These are phyloP conservation scores for Metarhizium robertsii DNA, from an alignment of 2,329 filamentous ascomycete genomes.

Conservation along the genomic window DNA sequence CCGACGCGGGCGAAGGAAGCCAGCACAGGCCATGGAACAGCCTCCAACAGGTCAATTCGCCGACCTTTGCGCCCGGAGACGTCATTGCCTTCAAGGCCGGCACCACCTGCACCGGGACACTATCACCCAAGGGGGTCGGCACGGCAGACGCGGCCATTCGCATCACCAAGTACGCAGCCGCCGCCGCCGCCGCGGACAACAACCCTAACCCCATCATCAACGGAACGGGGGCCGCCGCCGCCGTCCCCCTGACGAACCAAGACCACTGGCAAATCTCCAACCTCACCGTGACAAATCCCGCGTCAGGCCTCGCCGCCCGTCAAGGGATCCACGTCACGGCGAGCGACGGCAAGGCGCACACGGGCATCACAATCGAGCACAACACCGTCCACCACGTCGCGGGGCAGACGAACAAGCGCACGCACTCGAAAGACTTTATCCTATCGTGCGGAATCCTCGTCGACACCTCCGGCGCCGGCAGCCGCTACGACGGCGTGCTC, in stretches of 20 bases:
- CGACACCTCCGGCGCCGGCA: slow-evolving; percentile 3
- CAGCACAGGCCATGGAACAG: slow-evolving; percentile 10
- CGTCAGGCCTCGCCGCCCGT: slow-evolving; percentile 6
- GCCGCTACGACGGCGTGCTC: slow-evolving; percentile 14
- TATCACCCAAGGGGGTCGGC: slow-evolving; percentile 12
- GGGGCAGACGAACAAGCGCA: slow-evolving; percentile 14
- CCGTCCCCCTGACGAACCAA: slow-evolving; percentile 13
- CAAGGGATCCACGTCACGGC: slow-evolving; percentile 14
- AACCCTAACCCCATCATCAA: slow-evolving; percentile 11
- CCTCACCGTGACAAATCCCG: slow-evolving; percentile 10
- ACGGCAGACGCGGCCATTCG: slow-evolving; percentile 8
- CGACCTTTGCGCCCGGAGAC: slow-evolving; percentile 11
- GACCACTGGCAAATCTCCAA: slow-evolving; percentile 14
- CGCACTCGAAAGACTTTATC: slow-evolving; percentile 9
- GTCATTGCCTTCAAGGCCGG: slow-evolving; percentile 11
- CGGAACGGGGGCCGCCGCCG: slow-evolving; percentile 10
- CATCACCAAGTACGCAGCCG: slow-evolving; percentile 11
- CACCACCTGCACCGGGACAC: slow-evolving; percentile 10
- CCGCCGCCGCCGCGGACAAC: not conserved
- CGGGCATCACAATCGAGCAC: slow-evolving; percentile 13
- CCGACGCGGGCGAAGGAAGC: slow-evolving; percentile 8
- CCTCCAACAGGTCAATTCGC: slow-evolving; percentile 11
- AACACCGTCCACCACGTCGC: slow-evolving; percentile 13
- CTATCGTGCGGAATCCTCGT: slow-evolving; percentile 11
- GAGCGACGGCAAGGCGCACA: slow-evolving; percentile 13